A percentile compares a stretch with the other conserved stretches of the same genome.
Evolutionary conservation across 352 stramenopile genomes (phyloP).

Genomic region (Peronospora tabacina): DNA sequence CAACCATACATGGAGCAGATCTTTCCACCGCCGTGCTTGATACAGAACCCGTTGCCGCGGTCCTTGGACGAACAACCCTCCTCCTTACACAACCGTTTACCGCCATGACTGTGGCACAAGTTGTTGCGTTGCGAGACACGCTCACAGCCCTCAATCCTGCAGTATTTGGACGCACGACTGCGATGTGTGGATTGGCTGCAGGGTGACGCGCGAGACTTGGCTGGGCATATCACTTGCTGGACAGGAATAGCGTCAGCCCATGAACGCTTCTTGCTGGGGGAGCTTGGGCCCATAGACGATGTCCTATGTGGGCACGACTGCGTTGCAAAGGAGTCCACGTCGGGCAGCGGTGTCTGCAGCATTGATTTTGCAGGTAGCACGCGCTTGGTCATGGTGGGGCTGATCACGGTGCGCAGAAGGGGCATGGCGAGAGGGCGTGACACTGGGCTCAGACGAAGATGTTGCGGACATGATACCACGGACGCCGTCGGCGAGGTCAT

Average conservation of each 20-base stretch:
- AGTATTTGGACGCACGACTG: conserved; percentile 82
- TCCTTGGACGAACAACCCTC: conserved; percentile 70
- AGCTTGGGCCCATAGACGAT: conserved; percentile 20
- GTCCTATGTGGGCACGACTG: conserved; percentile 15
- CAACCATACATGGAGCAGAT: conserved; percentile 68
- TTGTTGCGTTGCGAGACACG: conserved; percentile 81
- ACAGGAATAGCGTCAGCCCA: conserved; percentile 23
- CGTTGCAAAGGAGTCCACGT: conserved; percentile 11
- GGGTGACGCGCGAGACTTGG: conserved; percentile 14
- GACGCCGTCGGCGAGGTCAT: conserved; percentile 19
- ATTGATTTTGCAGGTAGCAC: conserved; percentile 9
- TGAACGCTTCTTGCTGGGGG: conserved; percentile 27
- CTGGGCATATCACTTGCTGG: conserved; percentile 12
- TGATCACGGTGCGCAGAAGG: conserved; percentile 50
- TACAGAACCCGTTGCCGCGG: conserved; percentile 75
- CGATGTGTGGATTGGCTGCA: conserved; percentile 27
- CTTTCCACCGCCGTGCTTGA: conserved; percentile 77
- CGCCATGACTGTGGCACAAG: conserved; percentile 72
- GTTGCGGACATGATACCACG: conserved; percentile 6
- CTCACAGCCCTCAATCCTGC: conserved; percentile 73
- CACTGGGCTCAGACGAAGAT: conserved; percentile 25
- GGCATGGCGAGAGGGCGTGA: conserved; percentile 31
- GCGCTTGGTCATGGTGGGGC: conserved; percentile 34
- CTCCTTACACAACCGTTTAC: conserved; percentile 79
- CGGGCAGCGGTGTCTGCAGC: conserved; percentile 6